Evolutionary conservation across 768 basidiomycete species (phyloP), one percentile per base, ranked within the genome.

Genomic region (Sporobolomyces pararoseus): DNA sequence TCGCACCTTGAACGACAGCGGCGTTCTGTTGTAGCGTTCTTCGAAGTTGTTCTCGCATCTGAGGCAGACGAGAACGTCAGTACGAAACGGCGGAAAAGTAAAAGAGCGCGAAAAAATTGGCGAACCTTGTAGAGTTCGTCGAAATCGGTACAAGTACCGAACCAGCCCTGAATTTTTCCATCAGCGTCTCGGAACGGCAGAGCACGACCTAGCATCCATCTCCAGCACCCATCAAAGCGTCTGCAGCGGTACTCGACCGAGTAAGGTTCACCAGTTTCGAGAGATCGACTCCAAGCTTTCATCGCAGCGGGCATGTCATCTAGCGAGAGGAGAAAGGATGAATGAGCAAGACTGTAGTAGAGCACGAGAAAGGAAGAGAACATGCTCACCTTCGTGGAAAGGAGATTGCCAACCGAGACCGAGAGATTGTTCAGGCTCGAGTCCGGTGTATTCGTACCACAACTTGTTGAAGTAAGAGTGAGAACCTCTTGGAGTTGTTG

Each of bases 121-220:
- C n/a, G n/a, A 7, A 69, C 54, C 58, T 73, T 49, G 50, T 68
- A 65, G 27, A 70, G 59, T 27, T 75, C 75, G 6, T 75, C 65
- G n/a, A 75, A 66, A 59, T 75, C 75, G 21, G 75, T 75, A 63
- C 68, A 73, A 25, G 62, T 72, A 16, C 71, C 71, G 60, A 65
- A 65, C 66, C 68, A 73, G 17, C 68, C 74, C 44, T 69, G 59
- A 31, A 76, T 74, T 27, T 44, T 52, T 21, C 72, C 72, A 23
- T 70, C 62, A 1, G 67, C 61, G 44, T 68, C 66, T 7, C 66
- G 44, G 23, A 67, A 60, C 17, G 68, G 65, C 32, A 52, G 47
- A 1, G 75, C 75, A 14, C 72, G 53, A 14, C 70, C 75, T 34
- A 76, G 70, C 37, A 64, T 57, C 73, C 73, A 76, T 17, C 73